phyloP scores from a whole-genome alignment of 352 stramenopile genomes.

The Globisporangium uncinulatum region DNA sequence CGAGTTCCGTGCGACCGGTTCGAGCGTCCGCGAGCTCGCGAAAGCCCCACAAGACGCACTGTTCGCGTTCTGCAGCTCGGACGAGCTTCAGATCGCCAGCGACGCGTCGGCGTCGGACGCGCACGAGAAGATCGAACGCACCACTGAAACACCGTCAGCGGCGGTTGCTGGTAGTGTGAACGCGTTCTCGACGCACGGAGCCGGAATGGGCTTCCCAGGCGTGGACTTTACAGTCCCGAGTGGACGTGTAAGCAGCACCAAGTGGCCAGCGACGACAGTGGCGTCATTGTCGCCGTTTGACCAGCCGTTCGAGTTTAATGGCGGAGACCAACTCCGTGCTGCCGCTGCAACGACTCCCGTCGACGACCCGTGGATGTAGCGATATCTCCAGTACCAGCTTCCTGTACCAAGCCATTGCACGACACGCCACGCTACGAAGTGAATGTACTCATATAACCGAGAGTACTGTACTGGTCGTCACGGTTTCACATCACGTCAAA shows the following conservation, averaged over 20 bases:
- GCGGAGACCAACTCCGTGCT: neutral
- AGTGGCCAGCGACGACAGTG: neutral
- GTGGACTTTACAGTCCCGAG: neutral
- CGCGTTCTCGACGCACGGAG: neutral
- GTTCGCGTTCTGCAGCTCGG: slow-evolving; percentile 27
- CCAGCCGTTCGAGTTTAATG: neutral
- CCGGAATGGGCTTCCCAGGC: neutral
- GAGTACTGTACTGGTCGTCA: too few relatives aligned
- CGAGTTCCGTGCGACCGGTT: slow-evolving; percentile 45
- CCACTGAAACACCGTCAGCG: neutral
- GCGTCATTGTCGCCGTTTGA: neutral
- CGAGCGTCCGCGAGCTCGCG: slow-evolving; percentile 37
- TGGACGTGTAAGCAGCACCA: neutral
- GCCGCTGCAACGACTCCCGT: neutral
- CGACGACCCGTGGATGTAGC: neutral
- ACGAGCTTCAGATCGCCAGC: slow-evolving; percentile 4
- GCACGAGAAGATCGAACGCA: neutral
- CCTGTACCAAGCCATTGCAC: too few relatives aligned
- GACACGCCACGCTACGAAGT: too few relatives aligned
- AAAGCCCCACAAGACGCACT: slow-evolving; percentile 31
- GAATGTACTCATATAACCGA: too few relatives aligned
- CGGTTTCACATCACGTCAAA: too few relatives aligned
- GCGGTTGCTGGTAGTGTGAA: neutral
- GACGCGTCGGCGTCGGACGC: neutral
- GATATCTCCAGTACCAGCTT: too few relatives aligned